These are phyloP conservation scores for Didymella segeticola DNA, from an alignment of 2,329 filamentous ascomycete genomes.

Conservation along the genomic window DNA sequence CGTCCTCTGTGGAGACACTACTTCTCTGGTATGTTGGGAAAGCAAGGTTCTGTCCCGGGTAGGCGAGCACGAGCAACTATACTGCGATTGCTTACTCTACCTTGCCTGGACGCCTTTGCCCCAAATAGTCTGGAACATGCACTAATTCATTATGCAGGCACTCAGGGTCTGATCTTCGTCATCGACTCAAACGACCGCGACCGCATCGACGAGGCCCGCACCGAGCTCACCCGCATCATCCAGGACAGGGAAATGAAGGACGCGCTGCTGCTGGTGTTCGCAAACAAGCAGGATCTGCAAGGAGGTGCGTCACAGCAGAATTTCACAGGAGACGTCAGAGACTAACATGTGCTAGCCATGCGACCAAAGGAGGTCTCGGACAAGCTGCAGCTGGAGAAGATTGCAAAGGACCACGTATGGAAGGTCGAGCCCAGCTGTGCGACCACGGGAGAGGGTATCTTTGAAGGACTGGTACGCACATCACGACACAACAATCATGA, in stretches of 20 bases:
- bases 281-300: constrained; percentile 99
- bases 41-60: constrained; percentile 35
- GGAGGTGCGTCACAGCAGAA: constrained; percentile 64
- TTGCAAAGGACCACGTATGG: constrained; percentile 61
- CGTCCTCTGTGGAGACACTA: constrained; percentile 99
- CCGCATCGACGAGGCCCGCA: constrained; percentile 94
- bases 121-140: not conserved
- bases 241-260: constrained; percentile 99
- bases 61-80: constrained; percentile 32
- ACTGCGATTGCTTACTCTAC: constrained; percentile 20
- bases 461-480: constrained; percentile 55
- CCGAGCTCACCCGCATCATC: constrained; percentile 97
- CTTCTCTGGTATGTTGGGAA: constrained; percentile 75
- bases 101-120: constrained; percentile 1
- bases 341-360: constrained; percentile 51
- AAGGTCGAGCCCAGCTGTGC: constrained; percentile 63
- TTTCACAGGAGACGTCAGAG: not conserved
- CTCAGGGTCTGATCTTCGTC: constrained; percentile 99
- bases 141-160: constrained; percentile 60
- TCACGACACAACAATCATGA: not conserved
- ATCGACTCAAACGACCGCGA: constrained; percentile 99
- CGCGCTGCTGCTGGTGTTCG: constrained; percentile 94
- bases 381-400: constrained; percentile 55
- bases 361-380: constrained; percentile 59
- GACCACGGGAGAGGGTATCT: constrained; percentile 61